Evolutionary conservation across 1,139 yeast species (phyloP).

Genomic region (Eremothecium sinecaudum): DNA sequence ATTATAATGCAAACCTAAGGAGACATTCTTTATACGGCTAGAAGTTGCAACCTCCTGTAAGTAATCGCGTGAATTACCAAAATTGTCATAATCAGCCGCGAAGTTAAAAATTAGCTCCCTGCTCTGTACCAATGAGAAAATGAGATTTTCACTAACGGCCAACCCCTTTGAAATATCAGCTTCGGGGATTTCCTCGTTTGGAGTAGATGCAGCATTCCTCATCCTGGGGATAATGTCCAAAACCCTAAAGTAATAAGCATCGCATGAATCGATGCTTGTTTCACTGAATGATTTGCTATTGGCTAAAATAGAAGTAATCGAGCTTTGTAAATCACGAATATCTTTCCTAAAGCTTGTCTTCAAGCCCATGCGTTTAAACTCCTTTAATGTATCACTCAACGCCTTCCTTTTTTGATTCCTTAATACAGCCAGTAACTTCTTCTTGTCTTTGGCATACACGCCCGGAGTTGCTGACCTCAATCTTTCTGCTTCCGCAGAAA

Average conservation of each 20-base stretch:
- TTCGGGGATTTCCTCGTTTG: constrained; percentile 66
- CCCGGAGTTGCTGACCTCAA: constrained; percentile 72
- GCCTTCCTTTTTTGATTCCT: constrained; percentile 72
- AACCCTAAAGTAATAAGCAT: constrained; percentile 55
- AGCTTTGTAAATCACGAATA: constrained; percentile 49
- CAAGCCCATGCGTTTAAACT: constrained; percentile 66
- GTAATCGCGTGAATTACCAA: constrained; percentile 16
- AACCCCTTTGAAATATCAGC: constrained; percentile 68
- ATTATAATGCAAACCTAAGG: constrained; percentile 9
- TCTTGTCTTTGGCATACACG: constrained; percentile 59
- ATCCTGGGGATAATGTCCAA: constrained; percentile 75
- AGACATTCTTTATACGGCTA: constrained; percentile 13
- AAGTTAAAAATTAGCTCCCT: constrained; percentile 40
- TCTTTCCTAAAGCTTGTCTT: constrained; percentile 58
- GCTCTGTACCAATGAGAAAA: constrained; percentile 44
- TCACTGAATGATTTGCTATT: constrained; percentile 41
- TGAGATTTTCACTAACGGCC: constrained; percentile 68
- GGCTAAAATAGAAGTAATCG: constrained; percentile 55
- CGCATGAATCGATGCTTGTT: constrained; percentile 39
- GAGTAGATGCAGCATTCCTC: constrained; percentile 51
- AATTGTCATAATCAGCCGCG: constrained; percentile 17
- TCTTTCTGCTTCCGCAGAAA: constrained; percentile 50
- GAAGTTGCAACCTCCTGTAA: constrained; percentile 18
- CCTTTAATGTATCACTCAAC: constrained; percentile 67
- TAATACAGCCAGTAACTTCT: constrained; percentile 61